These are phyloP conservation scores for Bidens hawaiensis DNA, from an alignment of 140 eudicot genomes.

Conservation along the genomic window DNA sequence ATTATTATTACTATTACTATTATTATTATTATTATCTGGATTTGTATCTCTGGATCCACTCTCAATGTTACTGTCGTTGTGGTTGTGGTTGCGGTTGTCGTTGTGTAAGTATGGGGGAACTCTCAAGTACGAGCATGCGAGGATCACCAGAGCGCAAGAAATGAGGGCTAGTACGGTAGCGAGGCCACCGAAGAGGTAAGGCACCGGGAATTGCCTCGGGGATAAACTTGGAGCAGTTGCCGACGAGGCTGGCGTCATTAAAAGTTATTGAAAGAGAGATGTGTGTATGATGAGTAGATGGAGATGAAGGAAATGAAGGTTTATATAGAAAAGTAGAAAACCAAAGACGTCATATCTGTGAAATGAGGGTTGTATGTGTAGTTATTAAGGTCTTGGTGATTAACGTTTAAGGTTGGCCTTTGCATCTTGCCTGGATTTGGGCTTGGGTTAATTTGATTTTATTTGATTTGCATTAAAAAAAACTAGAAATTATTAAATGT, in stretches of 20 bases:
- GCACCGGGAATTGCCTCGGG: constrained; percentile 79
- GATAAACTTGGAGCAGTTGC: constrained; percentile 25
- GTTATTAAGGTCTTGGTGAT: too few species aligned
- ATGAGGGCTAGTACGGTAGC: constrained; percentile 63
- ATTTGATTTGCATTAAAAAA: too few species aligned
- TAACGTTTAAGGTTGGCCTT: too few species aligned
- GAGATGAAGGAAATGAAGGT: constrained; percentile 11
- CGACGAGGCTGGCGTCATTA: constrained; percentile 15
- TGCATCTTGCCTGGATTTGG: too few species aligned
- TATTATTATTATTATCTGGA: too few species aligned
- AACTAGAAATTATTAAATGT: too few species aligned
- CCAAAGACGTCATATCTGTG: too few species aligned
- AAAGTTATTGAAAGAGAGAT: not conserved
- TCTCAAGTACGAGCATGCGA: constrained; percentile 68
- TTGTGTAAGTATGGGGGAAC: constrained; percentile 17
- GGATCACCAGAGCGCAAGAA: constrained; percentile 53
- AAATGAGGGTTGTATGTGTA: constrained; percentile 2
- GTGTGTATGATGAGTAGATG: constrained; percentile 5
- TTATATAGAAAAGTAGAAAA: constrained; percentile 14
- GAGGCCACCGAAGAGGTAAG: constrained; percentile 66
- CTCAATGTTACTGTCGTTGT: constrained; percentile 22
- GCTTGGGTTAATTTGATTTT: too few species aligned
- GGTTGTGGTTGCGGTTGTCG: not conserved
- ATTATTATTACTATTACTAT: too few species aligned
- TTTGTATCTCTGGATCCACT: constrained; percentile 1